phyloP scores from a whole-genome alignment of 164 flowering plant genomes.

The Dillenia suffruticosa region DNA sequence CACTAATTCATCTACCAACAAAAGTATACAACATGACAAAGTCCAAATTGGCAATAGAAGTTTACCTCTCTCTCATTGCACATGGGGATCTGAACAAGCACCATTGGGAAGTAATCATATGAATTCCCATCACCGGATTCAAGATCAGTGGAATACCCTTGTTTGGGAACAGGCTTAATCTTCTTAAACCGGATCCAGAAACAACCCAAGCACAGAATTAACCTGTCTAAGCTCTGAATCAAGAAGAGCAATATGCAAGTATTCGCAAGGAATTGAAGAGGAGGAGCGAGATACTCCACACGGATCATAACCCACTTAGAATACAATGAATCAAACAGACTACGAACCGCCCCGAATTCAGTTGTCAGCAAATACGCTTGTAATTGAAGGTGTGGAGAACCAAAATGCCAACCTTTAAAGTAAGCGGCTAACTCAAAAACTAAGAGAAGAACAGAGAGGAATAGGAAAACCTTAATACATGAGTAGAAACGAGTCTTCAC shows the following conservation, averaged over 20 bases:
- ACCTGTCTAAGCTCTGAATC: conserved; percentile 77
- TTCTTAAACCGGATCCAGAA: conserved; percentile 83
- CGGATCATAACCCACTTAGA: conserved; percentile 76
- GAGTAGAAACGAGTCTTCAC: conserved; percentile 47
- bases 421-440: conserved; percentile 78
- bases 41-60: background rate
- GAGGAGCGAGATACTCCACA: conserved; percentile 87
- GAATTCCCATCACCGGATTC: conserved; percentile 55
- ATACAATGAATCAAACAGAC: conserved; percentile 56
- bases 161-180: conserved; percentile 66
- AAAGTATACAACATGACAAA: too few relatives aligned
- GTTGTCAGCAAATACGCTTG: conserved; percentile 26
- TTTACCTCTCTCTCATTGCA: conserved; percentile 96
- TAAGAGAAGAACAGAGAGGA: conserved; percentile 56
- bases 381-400: conserved; percentile 36
- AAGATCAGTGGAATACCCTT: conserved; percentile 33
- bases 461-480: conserved; percentile 58
- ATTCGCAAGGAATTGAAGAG: conserved; percentile 76
- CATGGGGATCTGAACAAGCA: conserved; percentile 98
- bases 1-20: too few relatives aligned
- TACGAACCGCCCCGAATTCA: conserved; percentile 34
- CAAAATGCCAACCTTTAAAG: conserved; percentile 79
- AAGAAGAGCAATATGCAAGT: conserved; percentile 70
- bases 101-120: conserved; percentile 71
- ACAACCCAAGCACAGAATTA: conserved; percentile 80